A percentile compares a stretch with the other conserved stretches of the same genome.
These are phyloP conservation scores for Coniella lustricola DNA, from an alignment of 2,329 filamentous ascomycete species.

Conservation along the genomic window DNA sequence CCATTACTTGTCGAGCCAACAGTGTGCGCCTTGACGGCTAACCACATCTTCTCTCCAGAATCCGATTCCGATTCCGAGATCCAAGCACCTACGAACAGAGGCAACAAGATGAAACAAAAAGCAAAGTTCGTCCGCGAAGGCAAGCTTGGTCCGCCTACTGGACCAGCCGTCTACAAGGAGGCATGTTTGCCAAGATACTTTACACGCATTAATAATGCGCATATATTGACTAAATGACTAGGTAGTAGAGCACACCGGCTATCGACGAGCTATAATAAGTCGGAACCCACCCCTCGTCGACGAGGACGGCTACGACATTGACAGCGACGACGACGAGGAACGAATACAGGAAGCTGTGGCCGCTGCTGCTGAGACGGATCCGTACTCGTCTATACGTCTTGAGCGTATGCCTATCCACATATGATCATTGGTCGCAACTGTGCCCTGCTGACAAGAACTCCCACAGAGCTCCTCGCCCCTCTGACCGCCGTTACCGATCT, in stretches of 20 bases:
- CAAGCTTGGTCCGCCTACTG: slow-evolving; percentile 58
- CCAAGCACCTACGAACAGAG: slow-evolving; percentile 63
- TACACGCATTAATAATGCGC: slow-evolving; percentile 7
- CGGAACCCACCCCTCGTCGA: slow-evolving; percentile 67
- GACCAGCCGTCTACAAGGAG: slow-evolving; percentile 64
- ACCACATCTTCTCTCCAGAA: slow-evolving; percentile 40
- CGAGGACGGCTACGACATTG: slow-evolving; percentile 70
- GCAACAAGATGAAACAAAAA: slow-evolving; percentile 71
- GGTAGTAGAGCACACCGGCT: slow-evolving; percentile 68
- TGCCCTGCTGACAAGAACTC: slow-evolving; percentile 22
- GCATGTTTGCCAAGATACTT: slow-evolving; percentile 35
- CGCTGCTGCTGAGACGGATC: slow-evolving; percentile 62
- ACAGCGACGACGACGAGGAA: slow-evolving; percentile 64
- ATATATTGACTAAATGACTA: slow-evolving; percentile 31
- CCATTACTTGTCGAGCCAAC: background rate
- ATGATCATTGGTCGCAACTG: background rate
- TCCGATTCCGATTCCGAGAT: slow-evolving; percentile 72
- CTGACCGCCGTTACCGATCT: slow-evolving; percentile 69
- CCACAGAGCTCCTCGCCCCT: slow-evolving; percentile 63
- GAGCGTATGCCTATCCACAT: slow-evolving; percentile 49
- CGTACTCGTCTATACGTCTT: slow-evolving; percentile 64
- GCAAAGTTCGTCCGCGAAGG: slow-evolving; percentile 65
- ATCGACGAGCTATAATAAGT: slow-evolving; percentile 64
- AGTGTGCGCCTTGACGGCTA: background rate
- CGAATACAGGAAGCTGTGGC: slow-evolving; percentile 53